These are phyloP conservation scores for Populus hybrid DNA, from an alignment of 441 rosid species.

Conservation along the genomic window DNA sequence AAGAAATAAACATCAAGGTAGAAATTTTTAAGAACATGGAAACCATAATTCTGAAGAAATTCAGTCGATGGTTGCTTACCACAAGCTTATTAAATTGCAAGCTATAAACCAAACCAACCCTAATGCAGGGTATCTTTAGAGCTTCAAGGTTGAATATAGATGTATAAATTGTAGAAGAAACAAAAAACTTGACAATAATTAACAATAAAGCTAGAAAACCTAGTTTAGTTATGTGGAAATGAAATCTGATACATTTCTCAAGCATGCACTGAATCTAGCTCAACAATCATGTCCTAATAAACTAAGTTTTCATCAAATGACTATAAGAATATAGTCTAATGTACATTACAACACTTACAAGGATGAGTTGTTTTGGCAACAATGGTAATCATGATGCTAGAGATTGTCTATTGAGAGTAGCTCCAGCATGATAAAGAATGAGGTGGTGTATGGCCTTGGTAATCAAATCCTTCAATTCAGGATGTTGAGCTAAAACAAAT, in stretches of 20 bases:
- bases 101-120: neutral
- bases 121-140: neutral
- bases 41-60: neutral
- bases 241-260: conserved; percentile 9
- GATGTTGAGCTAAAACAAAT: conserved; percentile 35
- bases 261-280: conserved; percentile 4
- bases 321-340: neutral
- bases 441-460: conserved; percentile 44
- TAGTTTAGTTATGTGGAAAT: conserved; percentile 3
- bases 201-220: neutral
- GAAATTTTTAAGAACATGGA: neutral
- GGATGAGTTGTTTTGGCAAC: conserved; percentile 1
- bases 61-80: neutral
- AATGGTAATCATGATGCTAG: conserved; percentile 7
- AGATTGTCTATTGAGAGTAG: conserved; percentile 33
- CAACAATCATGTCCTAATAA: conserved; percentile 6
- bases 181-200: neutral
- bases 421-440: conserved; percentile 48
- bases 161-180: neutral
- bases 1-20: neutral
- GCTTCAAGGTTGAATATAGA: neutral
- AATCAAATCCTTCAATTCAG: conserved; percentile 46
- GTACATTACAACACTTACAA: neutral
- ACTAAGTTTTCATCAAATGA: neutral
- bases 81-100: neutral